These are phyloP conservation scores for Acanthamoeba polyphaga DNA, from an alignment of 208 protist genomes.

Conservation along the genomic window DNA sequence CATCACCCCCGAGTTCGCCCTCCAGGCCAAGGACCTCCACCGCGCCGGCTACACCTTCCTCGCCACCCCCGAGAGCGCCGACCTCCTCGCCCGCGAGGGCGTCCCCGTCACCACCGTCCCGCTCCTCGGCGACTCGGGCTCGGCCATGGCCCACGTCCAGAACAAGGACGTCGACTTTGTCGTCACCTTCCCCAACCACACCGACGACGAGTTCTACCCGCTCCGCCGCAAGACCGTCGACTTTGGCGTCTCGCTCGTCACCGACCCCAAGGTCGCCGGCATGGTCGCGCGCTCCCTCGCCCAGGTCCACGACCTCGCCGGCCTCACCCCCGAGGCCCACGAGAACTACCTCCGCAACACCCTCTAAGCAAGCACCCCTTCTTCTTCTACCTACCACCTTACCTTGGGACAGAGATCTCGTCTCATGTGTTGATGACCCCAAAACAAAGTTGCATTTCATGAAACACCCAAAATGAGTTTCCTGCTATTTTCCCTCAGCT, in stretches of 20 bases:
- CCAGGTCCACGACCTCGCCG: not conserved
- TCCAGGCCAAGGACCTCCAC: constrained; percentile 77
- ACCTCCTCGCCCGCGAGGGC: constrained; percentile 90
- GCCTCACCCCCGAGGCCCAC: not conserved
- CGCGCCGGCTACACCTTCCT: constrained; percentile 90
- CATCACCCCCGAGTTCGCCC: constrained; percentile 84
- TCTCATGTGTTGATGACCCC: too few relatives aligned
- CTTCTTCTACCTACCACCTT: not conserved
- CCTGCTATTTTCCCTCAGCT: too few relatives aligned
- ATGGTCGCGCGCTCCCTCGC: constrained; percentile 26
- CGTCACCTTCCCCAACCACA: constrained; percentile 45
- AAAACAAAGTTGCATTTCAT: too few relatives aligned
- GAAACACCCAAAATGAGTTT: too few relatives aligned
- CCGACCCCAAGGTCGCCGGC: constrained; percentile 30
- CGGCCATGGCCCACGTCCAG: not conserved
- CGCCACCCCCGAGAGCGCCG: constrained; percentile 91
- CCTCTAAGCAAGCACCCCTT: not conserved
- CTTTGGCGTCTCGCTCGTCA: constrained; percentile 54
- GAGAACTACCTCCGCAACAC: constrained; percentile 42
- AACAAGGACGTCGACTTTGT: constrained; percentile 3
- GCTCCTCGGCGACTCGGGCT: not conserved
- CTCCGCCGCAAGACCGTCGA: constrained; percentile 62
- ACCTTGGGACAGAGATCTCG: not conserved
- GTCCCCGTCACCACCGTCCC: constrained; percentile 80
- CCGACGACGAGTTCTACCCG: constrained; percentile 32